phyloP scores from a whole-genome alignment of 352 stramenopile species.

The Phytopythium boreale region DNA sequence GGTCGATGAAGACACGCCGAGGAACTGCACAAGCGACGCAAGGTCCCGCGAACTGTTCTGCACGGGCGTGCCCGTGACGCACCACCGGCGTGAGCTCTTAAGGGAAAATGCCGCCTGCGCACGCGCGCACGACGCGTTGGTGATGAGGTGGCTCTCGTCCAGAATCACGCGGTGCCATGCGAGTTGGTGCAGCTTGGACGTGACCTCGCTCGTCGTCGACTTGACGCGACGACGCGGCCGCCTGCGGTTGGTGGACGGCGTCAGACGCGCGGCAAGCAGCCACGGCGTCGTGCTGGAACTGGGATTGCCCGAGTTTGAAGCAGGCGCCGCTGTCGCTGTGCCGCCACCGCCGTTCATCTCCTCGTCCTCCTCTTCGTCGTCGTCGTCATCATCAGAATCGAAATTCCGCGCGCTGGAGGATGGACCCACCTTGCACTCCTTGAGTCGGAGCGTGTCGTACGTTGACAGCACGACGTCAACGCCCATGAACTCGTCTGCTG shows the following conservation, averaged over 20 bases:
- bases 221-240: slow-evolving; percentile 10
- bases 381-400: slow-evolving; percentile 20
- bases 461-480: slow-evolving; percentile 77
- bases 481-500: slow-evolving; percentile 73
- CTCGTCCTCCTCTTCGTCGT: slow-evolving; percentile 15
- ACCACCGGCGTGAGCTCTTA: slow-evolving; percentile 75
- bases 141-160: slow-evolving; percentile 89
- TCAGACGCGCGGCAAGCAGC: slow-evolving; percentile 5
- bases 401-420: slow-evolving; percentile 1
- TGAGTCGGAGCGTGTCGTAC: slow-evolving; percentile 72
- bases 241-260: slow-evolving; percentile 2
- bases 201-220: slow-evolving; percentile 18
- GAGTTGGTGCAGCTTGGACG: slow-evolving; percentile 73
- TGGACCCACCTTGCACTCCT: slow-evolving; percentile 58
- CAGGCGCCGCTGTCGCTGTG: not conserved
- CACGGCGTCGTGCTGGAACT: slow-evolving; percentile 12
- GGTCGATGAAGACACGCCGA: slow-evolving; percentile 35
- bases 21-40: slow-evolving; percentile 83
- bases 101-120: slow-evolving; percentile 60
- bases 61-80: slow-evolving; percentile 89
- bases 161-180: slow-evolving; percentile 86
- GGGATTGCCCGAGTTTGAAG: not conserved
- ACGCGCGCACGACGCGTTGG: slow-evolving; percentile 73
- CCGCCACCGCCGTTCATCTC: slow-evolving; percentile 2
- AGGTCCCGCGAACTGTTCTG: slow-evolving; percentile 88